Base-by-base conservation (phyloP, 805 yeast species). In the Suhomyces sp. region DNA sequence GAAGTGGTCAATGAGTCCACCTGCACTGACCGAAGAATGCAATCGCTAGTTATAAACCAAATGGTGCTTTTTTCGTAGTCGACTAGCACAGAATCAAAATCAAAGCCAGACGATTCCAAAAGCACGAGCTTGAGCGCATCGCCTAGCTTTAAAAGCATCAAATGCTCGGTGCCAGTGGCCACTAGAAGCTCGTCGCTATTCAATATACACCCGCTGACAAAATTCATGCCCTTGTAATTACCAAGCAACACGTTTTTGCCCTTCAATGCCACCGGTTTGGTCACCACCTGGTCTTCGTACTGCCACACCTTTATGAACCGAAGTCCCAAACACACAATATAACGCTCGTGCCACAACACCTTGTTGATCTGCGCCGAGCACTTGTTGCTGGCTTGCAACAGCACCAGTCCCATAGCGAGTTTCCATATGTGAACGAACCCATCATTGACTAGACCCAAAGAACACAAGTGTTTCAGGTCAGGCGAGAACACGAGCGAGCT, bases 381-480 rank as follows among this genome's bases (percentile, higher is more conserved):
- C 58, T 81, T 76, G 65, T 86, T 86, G 35, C 83, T 78, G 0
- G 84, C 81, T 27, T 82, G 69, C 4, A 61, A 60, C 5, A 72
- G 61, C 2, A 64, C 57, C 1, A 60, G 29, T 0, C 49, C 39
- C 21, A 24, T 24, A 4, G 59, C 40, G 4, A 79, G 60, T 45
- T 65, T 72, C 92, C 93, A 87, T 7, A 87, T 65, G 57, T 82
- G 79, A 10, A 87, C 60, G 52, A 76, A 84, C 1, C 92, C 90
- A 62, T 87, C 94, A 57, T 83, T 84, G 3, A 83, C 70, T n/a
- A 80, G 68, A 0, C 93, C 93, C 46, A 86, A 65, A 8, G 89
- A 83, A 31, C 86, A 79, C 31, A 87, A 65, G 50, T 63, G 72
- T 40, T 66, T 71, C 48, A 86, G 84, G 54, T 83, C 81, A 0